These are phyloP conservation scores for Exophiala spinifera DNA, from an alignment of 2,329 filamentous ascomycete genomes.

Conservation along the genomic window DNA sequence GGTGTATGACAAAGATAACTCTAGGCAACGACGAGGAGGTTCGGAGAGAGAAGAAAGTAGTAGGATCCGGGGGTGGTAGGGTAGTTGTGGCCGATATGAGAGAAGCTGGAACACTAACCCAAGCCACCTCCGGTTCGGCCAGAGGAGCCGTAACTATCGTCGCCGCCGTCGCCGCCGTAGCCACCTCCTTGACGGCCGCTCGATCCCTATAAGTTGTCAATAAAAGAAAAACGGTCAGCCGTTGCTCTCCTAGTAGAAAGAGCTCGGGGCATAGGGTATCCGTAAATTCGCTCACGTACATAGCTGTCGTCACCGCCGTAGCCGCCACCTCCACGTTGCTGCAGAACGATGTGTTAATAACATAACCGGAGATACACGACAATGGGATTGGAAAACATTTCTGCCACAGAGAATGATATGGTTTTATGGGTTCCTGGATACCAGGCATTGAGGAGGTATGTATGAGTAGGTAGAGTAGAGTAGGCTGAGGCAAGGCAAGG, in stretches of 20 bases:
- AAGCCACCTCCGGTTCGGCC: constrained; percentile 12
- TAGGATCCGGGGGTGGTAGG: neutral
- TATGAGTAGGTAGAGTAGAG: too few relatives aligned
- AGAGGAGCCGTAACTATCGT: constrained; percentile 12
- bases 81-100: neutral
- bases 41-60: too few relatives aligned
- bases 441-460: too few relatives aligned
- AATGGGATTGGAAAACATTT: too few relatives aligned
- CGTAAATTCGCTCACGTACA: constrained; percentile 12
- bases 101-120: neutral
- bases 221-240: neutral
- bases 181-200: constrained; percentile 10
- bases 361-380: too few relatives aligned
- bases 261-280: too few relatives aligned
- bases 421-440: too few relatives aligned
- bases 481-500: too few relatives aligned
- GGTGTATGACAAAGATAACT: too few relatives aligned
- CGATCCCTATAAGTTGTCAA: constrained; percentile 4
- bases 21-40: too few relatives aligned
- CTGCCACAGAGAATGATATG: too few relatives aligned
- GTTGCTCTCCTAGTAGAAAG: too few relatives aligned
- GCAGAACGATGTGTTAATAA: constrained; percentile 5
- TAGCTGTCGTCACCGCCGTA: constrained; percentile 28
- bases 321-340: constrained; percentile 23
- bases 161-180: constrained; percentile 15